Percentiles rank a stretch among this genome's conserved stretches.
phyloP scores from a whole-genome alignment of 2,329 filamentous ascomycete genomes.

The Rhexocercosporidium sp. region DNA sequence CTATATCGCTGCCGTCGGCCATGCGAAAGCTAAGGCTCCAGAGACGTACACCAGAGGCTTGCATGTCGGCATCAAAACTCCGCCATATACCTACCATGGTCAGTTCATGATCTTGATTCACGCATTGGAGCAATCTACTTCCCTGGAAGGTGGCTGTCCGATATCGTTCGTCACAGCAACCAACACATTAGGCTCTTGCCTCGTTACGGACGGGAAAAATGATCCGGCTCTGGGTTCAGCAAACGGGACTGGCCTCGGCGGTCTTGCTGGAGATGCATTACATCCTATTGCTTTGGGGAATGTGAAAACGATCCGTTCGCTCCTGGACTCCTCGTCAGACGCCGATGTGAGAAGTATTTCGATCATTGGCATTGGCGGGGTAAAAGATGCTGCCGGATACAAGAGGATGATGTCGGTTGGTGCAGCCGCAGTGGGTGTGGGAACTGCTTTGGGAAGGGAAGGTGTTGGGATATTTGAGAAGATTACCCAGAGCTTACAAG shows the following conservation, averaged over 20 bases:
- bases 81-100: constrained; percentile 73
- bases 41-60: constrained; percentile 8
- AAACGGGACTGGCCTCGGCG: constrained; percentile 64
- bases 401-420: constrained; percentile 70
- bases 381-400: constrained; percentile 66
- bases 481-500: constrained; percentile 46
- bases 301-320: constrained; percentile 66
- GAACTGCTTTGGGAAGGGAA: constrained; percentile 69
- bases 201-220: constrained; percentile 54
- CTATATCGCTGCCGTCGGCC: constrained; percentile 54
- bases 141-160: constrained; percentile 43
- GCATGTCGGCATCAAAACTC: constrained; percentile 70
- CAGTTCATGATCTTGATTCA: constrained; percentile 65
- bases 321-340: constrained; percentile 56
- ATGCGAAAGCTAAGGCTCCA: not conserved
- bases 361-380: constrained; percentile 76
- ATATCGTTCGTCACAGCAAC: constrained; percentile 75
- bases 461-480: constrained; percentile 67
- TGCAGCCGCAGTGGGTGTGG: constrained; percentile 69
- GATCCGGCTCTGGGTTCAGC: constrained; percentile 55
- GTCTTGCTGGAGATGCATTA: constrained; percentile 73
- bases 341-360: constrained; percentile 57
- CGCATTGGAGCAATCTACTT: constrained; percentile 49
- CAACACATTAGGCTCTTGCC: constrained; percentile 74
- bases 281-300: constrained; percentile 79